Conservation (phyloP, 257 asterid genomes). For the Rehmannia glutinosa region DNA sequence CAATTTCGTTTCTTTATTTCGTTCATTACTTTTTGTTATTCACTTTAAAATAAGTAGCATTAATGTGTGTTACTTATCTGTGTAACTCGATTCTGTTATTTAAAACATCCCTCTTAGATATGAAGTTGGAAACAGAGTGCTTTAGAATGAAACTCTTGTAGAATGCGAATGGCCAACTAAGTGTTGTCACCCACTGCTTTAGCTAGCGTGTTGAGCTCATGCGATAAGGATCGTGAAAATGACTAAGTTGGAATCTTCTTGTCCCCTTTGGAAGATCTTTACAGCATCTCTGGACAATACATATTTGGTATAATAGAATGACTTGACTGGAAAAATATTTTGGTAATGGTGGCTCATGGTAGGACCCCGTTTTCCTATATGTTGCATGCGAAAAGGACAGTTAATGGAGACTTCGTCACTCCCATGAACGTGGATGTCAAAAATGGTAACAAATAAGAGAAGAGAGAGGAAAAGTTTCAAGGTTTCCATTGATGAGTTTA, state of each 20-base stretch:
- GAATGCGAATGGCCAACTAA: neutral
- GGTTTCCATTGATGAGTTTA: slow-evolving; percentile 22
- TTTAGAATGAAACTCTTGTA: neutral
- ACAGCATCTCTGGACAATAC: slow-evolving; percentile 32
- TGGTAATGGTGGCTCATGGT: slow-evolving; percentile 37
- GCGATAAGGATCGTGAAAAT: slow-evolving; percentile 30
- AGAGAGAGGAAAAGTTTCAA: slow-evolving; percentile 27
- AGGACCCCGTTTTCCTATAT: slow-evolving; percentile 18
- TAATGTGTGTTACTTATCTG: neutral
- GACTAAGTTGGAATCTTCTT: slow-evolving; percentile 54
- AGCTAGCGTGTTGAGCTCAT: slow-evolving; percentile 14
- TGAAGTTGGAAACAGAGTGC: neutral
- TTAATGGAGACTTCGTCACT: slow-evolving; percentile 60
- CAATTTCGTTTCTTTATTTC: neutral
- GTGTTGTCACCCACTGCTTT: slow-evolving; percentile 15
- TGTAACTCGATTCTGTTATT: neutral
- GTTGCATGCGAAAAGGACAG: slow-evolving; percentile 32
- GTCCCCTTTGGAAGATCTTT: slow-evolving; percentile 37
- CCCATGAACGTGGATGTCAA: slow-evolving; percentile 53
- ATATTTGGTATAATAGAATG: slow-evolving; percentile 22
- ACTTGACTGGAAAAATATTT: slow-evolving; percentile 34
- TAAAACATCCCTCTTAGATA: neutral
- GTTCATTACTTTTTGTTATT: neutral
- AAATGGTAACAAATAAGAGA: slow-evolving; percentile 41
- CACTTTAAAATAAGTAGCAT: neutral